These are phyloP conservation scores for Parascedosporium putredinis DNA, from an alignment of 2,329 filamentous ascomycete genomes.

Conservation along the genomic window DNA sequence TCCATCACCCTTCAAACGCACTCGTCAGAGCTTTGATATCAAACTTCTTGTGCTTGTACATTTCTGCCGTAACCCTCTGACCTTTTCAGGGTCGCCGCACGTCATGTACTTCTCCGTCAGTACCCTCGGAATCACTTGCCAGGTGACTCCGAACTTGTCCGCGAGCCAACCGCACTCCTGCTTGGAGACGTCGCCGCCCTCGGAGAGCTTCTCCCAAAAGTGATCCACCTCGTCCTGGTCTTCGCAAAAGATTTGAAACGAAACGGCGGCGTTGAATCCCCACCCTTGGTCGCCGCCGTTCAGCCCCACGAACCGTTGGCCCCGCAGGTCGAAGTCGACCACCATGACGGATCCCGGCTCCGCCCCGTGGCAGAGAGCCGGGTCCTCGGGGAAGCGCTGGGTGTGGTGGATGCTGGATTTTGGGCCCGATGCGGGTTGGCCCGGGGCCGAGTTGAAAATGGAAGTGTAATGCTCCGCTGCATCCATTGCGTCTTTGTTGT, in stretches of 20 bases:
- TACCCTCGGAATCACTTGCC: constrained; percentile 33
- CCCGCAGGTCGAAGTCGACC: constrained; percentile 28
- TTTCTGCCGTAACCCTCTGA: constrained; percentile 21
- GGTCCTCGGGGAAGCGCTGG: constrained; percentile 20
- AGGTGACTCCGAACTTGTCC: constrained; percentile 34
- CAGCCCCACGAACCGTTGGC: constrained; percentile 28
- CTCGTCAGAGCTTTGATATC: constrained; percentile 27
- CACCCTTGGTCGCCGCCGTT: constrained; percentile 31
- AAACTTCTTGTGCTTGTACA: constrained; percentile 34
- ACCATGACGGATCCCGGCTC: constrained; percentile 22
- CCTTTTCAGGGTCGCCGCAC: constrained; percentile 23
- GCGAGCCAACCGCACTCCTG: constrained; percentile 33
- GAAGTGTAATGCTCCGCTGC: constrained; percentile 30
- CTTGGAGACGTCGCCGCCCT: constrained; percentile 25
- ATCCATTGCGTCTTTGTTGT: constrained; percentile 26
- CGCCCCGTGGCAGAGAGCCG: constrained; percentile 20
- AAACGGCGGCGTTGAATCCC: constrained; percentile 29
- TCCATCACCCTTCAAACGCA: constrained; percentile 16
- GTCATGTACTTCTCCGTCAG: constrained; percentile 25
- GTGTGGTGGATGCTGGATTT: constrained; percentile 22
- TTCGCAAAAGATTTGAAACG: constrained; percentile 32
- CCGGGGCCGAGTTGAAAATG: constrained; percentile 20
- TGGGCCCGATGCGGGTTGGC: constrained; percentile 13
- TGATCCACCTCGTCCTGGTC: constrained; percentile 36
- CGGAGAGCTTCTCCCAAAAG: constrained; percentile 32